Base-by-base conservation (phyloP, 176 grass and related monocot species). In the Olyra latifolia region DNA sequence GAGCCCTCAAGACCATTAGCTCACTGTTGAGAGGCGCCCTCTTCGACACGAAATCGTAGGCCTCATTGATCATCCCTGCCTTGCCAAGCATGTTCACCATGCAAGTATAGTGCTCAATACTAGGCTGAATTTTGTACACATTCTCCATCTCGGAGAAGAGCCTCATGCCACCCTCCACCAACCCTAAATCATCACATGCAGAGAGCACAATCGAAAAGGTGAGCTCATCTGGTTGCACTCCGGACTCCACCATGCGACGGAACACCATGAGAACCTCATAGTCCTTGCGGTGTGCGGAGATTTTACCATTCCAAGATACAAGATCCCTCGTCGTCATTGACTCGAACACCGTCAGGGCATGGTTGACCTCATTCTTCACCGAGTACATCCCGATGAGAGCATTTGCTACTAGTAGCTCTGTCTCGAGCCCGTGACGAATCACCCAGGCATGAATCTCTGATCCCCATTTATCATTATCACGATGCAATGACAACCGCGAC, bases 1-100 rank as follows among this genome's bases (percentile, higher is more conserved):
- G 77, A 30, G 80, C 49, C 7, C 86, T 89, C 89, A 84, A 83
- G 0, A 82, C 45, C 4, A 60, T 78, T 8, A 80, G 82, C 6
- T 87, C 92, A 4, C 71, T 77, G 9, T 74, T 48, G 28, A 82
- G 85, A 32, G 50, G 29, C 59, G 42, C 78, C n/a, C 46, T 57
- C 40, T 81, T 85, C 2, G 80, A 74, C 54, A 82, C 14, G 8
- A 94, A 53, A 19, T 89, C 68, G 9, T 80, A 87, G 24, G 92
- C 92, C 55, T 89, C 84, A 4, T 74, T 54, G 14, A 87, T 10
- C 60, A 77, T 69, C 60, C 89, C 89, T 10, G 76, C 81, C 47
- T 77, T 89, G 9, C 77, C 77, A 39, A 91, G 83, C 89, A 95
- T 89, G 87, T 89, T 87, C 40, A 88, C 89, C 55, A 87, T 59